These are phyloP conservation scores for Prunella vulgaris DNA, from an alignment of 257 asterid genomes.

Conservation along the genomic window DNA sequence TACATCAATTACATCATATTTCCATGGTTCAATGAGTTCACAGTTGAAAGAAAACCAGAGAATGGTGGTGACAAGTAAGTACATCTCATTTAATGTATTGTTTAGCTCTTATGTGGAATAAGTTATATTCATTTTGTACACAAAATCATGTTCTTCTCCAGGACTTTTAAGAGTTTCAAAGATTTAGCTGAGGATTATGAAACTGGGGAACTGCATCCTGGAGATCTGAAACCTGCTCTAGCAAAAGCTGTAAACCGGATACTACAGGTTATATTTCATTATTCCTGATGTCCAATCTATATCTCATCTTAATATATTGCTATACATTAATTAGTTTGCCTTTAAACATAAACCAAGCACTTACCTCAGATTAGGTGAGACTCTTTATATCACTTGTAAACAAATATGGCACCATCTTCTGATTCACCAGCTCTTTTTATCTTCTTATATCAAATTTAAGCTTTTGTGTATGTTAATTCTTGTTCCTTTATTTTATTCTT, in stretches of 20 bases:
- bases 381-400: neutral
- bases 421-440: too few relatives aligned
- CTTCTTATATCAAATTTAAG: too few relatives aligned
- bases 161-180: conserved; percentile 58
- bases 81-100: neutral
- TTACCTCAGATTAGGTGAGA: neutral
- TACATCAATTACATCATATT: conserved; percentile 65
- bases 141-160: conserved; percentile 16
- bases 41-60: conserved; percentile 62
- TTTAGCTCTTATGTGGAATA: neutral
- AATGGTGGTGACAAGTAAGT: conserved; percentile 81
- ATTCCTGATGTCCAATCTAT: neutral
- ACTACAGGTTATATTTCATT: conserved; percentile 47
- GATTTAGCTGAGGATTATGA: conserved; percentile 66
- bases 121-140: neutral
- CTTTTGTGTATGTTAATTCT: too few relatives aligned
- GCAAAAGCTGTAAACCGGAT: conserved; percentile 68
- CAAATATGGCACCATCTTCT: neutral
- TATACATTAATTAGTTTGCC: neutral
- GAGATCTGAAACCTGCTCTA: conserved; percentile 80
- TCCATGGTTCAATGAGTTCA: conserved; percentile 80
- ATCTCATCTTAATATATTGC: neutral
- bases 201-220: conserved; percentile 84
- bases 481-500: neutral
- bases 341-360: neutral